Percentiles rank a stretch among this genome's conserved stretches.
phyloP scores from a whole-genome alignment of 305 asterid genomes.

The Solanum hybrid region DNA sequence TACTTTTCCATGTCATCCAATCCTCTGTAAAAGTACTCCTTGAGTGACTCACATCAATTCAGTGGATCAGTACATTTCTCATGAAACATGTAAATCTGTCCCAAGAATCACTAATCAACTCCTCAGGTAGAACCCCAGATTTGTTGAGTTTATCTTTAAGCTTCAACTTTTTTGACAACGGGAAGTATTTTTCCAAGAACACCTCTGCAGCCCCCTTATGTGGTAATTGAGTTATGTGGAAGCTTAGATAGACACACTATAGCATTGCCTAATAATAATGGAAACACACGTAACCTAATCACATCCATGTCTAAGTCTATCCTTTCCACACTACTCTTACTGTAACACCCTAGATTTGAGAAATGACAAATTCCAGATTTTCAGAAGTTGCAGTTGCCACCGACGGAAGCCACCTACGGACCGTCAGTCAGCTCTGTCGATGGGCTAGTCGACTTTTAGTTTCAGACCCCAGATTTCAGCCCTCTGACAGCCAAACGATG shows the following conservation, averaged over 20 bases:
- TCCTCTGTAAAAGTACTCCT: neutral
- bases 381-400: neutral
- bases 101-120: neutral
- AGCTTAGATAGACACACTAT: neutral
- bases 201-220: neutral
- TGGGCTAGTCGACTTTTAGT: neutral
- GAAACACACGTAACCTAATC: neutral
- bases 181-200: neutral
- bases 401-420: neutral
- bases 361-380: neutral
- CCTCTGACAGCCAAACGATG: neutral
- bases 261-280: neutral
- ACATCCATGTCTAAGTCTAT: neutral
- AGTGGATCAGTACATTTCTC: neutral
- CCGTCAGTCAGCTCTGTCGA: neutral
- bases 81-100: neutral
- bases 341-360: neutral
- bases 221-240: neutral
- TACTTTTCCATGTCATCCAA: neutral
- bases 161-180: neutral
- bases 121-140: neutral
- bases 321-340: neutral
- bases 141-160: neutral
- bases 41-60: neutral
- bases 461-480: neutral